Evolutionary conservation across 2,329 filamentous ascomycete genomes (phyloP), one percentile per base, ranked within the genome.

Genomic region (Colletotrichum phormii): DNA sequence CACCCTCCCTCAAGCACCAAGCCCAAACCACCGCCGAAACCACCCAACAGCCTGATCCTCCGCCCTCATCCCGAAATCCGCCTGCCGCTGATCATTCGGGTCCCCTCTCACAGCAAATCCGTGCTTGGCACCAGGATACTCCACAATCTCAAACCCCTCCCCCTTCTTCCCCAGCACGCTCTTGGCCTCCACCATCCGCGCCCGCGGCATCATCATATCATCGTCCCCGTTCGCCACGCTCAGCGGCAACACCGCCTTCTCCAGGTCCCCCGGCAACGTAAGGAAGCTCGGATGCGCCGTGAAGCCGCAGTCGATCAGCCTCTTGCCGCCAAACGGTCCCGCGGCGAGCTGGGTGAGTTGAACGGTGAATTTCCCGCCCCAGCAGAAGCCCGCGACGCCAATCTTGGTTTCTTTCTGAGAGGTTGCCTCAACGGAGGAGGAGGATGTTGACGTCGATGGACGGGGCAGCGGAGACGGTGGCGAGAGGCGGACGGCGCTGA

Each of bases 301-400:
- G 76, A 89, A 89, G 8, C 78, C 87, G 7, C 83, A 87, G 74
- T 90, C 85, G 54, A 90, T 79, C 11, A 90, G 81, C 3, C 82
- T 79, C 72, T 78, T 77, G 49, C 75, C 79, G 22, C 79, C 76
- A 5, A 80, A 76, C 35, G 74, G 75, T 53, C 74, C 74, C 13
- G 54, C 37, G 22, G 59, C 35, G 26, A 37, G 60, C 22, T 72
- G 70, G 9, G 42, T 18, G 4, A 91, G 84, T n/a, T 84, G 78
- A 9, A 89, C 77, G 2, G 84, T 80, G 75, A 90, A 86, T 73
- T 88, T 87, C 29, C 89, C 90, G 29, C 90, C 90, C 90, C 90
- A 92, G 82, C 89, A 92, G 81, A 90, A 92, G 0, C 90, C 91
- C 0, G 88, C 88, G 0, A 84, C 87, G 26, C 86, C 89, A 58